Percentiles rank a stretch among this genome's conserved stretches.
Evolutionary conservation across 169 alveolate genomes (phyloP).

Genomic region (Babesia bovis): DNA sequence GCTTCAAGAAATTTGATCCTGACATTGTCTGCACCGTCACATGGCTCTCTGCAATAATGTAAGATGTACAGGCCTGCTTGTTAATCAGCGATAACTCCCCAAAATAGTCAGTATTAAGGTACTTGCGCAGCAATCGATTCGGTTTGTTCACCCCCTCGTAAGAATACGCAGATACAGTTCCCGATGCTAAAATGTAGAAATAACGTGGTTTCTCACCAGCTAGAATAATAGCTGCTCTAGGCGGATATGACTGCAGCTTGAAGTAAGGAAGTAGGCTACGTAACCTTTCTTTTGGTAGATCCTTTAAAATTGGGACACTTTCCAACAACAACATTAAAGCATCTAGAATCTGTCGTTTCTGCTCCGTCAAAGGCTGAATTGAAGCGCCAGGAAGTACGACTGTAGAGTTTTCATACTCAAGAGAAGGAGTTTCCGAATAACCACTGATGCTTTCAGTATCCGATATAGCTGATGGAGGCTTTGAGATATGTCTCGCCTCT

Average conservation of each 20-base stretch:
- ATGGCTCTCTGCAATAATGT: slow-evolving; percentile 71
- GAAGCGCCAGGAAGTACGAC: neutral
- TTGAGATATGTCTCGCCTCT: no score
- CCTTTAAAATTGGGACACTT: slow-evolving; percentile 48
- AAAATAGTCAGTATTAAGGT: slow-evolving; percentile 67
- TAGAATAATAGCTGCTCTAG: slow-evolving; percentile 71
- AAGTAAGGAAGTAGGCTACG: slow-evolving; percentile 29
- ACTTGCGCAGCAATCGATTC: slow-evolving; percentile 47
- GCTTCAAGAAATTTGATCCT: slow-evolving; percentile 15
- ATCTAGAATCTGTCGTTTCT: slow-evolving; percentile 32
- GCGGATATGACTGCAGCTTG: slow-evolving; percentile 52
- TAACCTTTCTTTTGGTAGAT: slow-evolving; percentile 45
- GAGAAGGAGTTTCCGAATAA: neutral
- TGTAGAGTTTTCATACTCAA: neutral
- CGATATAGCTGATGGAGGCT: no score
- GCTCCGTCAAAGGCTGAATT: slow-evolving; percentile 18
- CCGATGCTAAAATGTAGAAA: slow-evolving; percentile 73
- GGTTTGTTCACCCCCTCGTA: slow-evolving; percentile 66
- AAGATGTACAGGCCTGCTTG: slow-evolving; percentile 57
- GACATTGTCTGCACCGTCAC: slow-evolving; percentile 68
- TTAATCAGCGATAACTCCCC: slow-evolving; percentile 74
- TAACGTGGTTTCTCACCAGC: slow-evolving; percentile 76
- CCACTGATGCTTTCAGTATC: neutral
- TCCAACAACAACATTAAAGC: slow-evolving; percentile 47
- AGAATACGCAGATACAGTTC: slow-evolving; percentile 73